phyloP scores from a whole-genome alignment of 805 yeast species.

The Teunomyces tritomae region DNA sequence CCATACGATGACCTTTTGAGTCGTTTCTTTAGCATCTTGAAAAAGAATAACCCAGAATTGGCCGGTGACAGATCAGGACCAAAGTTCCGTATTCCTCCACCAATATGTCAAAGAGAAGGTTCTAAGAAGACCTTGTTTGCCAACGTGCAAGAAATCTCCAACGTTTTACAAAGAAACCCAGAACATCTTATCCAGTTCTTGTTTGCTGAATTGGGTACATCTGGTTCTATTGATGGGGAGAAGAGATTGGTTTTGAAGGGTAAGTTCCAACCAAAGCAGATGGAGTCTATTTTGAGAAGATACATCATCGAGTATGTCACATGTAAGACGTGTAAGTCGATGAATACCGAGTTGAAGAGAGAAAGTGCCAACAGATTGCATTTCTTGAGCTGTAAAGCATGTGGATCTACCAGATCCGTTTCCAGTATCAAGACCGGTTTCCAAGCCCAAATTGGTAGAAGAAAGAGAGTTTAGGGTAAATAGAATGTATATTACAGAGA shows the following conservation, averaged over 20 bases:
- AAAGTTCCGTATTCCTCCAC: conserved; percentile 96
- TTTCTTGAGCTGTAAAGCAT: conserved; percentile 95
- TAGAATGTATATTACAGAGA: conserved; percentile 11
- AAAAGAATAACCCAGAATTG: conserved; percentile 93
- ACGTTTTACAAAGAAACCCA: conserved; percentile 91
- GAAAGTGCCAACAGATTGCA: conserved; percentile 95
- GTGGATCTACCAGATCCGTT: conserved; percentile 97
- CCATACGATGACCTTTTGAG: conserved; percentile 75
- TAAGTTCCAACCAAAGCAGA: conserved; percentile 95
- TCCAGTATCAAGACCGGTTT: conserved; percentile 98
- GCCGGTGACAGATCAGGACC: conserved; percentile 95
- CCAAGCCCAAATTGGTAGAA: conserved; percentile 95
- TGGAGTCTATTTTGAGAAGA: conserved; percentile 94
- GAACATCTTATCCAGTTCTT: conserved; percentile 95
- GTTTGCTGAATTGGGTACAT: conserved; percentile 98
- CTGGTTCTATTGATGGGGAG: conserved; percentile 98
- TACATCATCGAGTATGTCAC: conserved; percentile 96
- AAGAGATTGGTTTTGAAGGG: conserved; percentile 97
- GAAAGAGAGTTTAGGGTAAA: conserved; percentile 54
- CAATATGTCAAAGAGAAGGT: conserved; percentile 95
- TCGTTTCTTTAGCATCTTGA: conserved; percentile 82
- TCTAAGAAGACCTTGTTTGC: conserved; percentile 94
- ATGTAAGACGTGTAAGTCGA: conserved; percentile 97
- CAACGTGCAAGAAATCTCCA: conserved; percentile 91
- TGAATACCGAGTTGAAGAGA: conserved; percentile 93